Conservation (phyloP, 495 filamentous ascomycete species). For the Penicillium daleae region DNA sequence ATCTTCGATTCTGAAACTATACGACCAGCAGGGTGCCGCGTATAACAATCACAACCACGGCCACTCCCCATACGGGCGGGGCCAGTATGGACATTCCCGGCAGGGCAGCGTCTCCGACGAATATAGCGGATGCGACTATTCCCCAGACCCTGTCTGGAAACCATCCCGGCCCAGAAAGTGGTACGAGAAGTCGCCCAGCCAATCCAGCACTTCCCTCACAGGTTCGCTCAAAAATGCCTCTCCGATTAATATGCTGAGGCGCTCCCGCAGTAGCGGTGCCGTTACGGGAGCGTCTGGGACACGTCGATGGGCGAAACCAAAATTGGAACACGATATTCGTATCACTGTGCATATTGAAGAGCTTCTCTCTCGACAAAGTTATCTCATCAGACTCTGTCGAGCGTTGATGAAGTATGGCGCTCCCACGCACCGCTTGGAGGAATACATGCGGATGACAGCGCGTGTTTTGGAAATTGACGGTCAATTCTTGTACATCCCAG, state of each 20-base stretch:
- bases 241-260: slow-evolving; percentile 47
- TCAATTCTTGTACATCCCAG: slow-evolving; percentile 90
- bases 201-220: slow-evolving; percentile 52
- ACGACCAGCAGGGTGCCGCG: slow-evolving; percentile 46
- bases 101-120: slow-evolving; percentile 38
- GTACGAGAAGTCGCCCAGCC: slow-evolving; percentile 61
- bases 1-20: slow-evolving; percentile 76
- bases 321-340: slow-evolving; percentile 68
- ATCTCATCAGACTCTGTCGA: slow-evolving; percentile 81
- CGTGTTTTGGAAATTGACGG: slow-evolving; percentile 87
- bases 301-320: slow-evolving; percentile 51
- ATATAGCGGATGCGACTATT: slow-evolving; percentile 36
- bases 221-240: slow-evolving; percentile 49
- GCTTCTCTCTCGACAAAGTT: slow-evolving; percentile 76
- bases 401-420: slow-evolving; percentile 86
- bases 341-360: slow-evolving; percentile 92
- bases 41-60: slow-evolving; percentile 20
- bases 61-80: slow-evolving; percentile 16
- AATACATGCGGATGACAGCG: slow-evolving; percentile 90
- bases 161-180: slow-evolving; percentile 57
- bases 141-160: slow-evolving; percentile 44
- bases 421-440: slow-evolving; percentile 76
- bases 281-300: slow-evolving; percentile 34
- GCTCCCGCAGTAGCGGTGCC: slow-evolving; percentile 47
- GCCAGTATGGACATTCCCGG: slow-evolving; percentile 40